Base-by-base conservation (phyloP, 306 rosid species). In the Quercus ilex region DNA sequence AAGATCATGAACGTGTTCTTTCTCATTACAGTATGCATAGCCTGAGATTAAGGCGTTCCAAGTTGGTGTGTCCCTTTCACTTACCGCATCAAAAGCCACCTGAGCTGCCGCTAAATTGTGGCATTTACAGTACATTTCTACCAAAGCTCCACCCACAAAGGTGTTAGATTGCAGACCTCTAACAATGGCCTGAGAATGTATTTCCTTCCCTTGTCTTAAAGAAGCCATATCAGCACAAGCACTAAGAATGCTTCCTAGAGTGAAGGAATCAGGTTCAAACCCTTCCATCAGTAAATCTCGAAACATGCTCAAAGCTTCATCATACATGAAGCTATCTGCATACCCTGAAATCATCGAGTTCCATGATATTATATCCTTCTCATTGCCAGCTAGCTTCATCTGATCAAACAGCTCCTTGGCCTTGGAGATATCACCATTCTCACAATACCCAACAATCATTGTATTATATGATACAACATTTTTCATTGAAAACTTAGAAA, bases 141-240 rank as follows among this genome's bases (percentile, higher is more conserved):
- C 88, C 73, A 90, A 87, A 75, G 93, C 93, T 77, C 93, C 93
- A 46, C 91, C 83, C 5, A 87, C 85, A 69, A 85, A 86, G 68
- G 82, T 78, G 67, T 87, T 82, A 21, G 82, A 82, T 19, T 86
- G 90, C 78, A 90, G 74, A 78, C 88, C 91, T 79, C 57, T 80
- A 55, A 74, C 68, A 33, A 85, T 81, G 38, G 90, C 93, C 6
- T 74, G 83, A 68, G 85, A 73, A 76, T 88, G 91, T 55, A 85
- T 81, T 77, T 85, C 89, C 77, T 83, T 81, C 59, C 91, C 91
- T 49, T 3, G 77, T 77, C 59, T 76, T 52, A 81, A 69, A 65
- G 81, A 81, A 51, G 78, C 85, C 79, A 20, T 74, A 75, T 83
- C 83, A 63, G 89, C 84, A 79, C 89, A 88, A 53, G 85, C 85